Base-by-base conservation (phyloP, 495 filamentous ascomycete genomes). In the Diplogelasinospora grovesii region DNA sequence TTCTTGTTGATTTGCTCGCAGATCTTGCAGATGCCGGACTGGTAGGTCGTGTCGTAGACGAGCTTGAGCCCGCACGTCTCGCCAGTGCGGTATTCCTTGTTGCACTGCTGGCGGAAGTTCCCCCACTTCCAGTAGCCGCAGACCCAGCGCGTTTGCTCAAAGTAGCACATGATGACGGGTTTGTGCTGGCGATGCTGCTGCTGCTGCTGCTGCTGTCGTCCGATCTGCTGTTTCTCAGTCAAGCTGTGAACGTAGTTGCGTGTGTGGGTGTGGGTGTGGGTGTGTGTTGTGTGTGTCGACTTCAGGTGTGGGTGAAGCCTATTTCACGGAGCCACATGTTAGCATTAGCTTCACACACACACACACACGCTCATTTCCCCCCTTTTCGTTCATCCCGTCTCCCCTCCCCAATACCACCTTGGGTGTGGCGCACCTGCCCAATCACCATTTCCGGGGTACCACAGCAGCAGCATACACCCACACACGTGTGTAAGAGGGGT, bases 51-150 rank as follows among this genome's bases (percentile, higher is more conserved):
- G 66, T 81, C 61, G 68, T 78, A 78, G 59, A 95, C 82, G 57
- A 96, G 79, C 70, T 83, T 92, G 73, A 95, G 88, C 53, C 92
- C 92, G 67, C 92, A 98, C 28, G 92, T 97, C 74, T 98, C 92
- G 58, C 92, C 92, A 35, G 83, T 96, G 53, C 93, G 87, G 70
- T 97, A 95, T 56, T 98, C 92, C 65, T 83, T 85, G 61, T 84
- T 81, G 78, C 93, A 98, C 50, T 95, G 92, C 64, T 89, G 77
- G 47, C 85, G 81, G 74, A 97, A 96, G 63, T 81, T 81, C 51
- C 86, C 85, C 92, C 93, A 98, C 65, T 89, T 90, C 80, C 81
- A 96, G 73, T 92, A 90, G 55, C 82, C 82, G 68, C 92, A 98
- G 27, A 36, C 48, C 68, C 74, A 83, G 22, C 68, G 65, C 44